phyloP scores from a whole-genome alignment of 1,284 basidiomycete genomes.

The Ganoderma multipileum region DNA sequence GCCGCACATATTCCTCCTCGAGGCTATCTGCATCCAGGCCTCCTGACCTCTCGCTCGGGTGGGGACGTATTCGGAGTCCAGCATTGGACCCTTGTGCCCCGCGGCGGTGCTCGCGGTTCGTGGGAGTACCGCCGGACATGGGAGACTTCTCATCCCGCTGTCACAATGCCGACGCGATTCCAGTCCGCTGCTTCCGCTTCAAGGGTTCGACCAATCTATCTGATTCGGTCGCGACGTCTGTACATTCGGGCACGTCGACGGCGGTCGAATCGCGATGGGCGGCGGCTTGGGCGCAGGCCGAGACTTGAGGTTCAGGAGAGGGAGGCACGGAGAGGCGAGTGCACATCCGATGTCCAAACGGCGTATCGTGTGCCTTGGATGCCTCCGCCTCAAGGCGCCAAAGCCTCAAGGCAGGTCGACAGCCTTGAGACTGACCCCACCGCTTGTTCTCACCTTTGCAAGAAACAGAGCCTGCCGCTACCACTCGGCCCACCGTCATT shows the following conservation, averaged over 20 bases:
- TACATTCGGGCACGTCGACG: not conserved
- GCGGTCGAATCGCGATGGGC: conserved; percentile 1
- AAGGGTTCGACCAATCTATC: conserved; percentile 14
- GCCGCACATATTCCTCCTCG: not conserved
- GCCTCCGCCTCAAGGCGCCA: not conserved
- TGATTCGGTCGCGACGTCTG: conserved; percentile 8
- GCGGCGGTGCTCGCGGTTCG: conserved; percentile 5
- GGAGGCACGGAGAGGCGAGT: not conserved
- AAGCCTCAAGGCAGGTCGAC: not conserved
- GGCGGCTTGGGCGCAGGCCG: not conserved
- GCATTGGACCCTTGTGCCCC: not conserved
- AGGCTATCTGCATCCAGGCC: not conserved
- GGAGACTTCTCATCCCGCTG: conserved; percentile 8
- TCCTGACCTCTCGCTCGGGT: not conserved
- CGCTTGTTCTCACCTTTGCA: not conserved
- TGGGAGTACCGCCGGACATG: conserved; percentile 6
- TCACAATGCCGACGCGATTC: conserved; percentile 8
- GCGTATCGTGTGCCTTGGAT: conserved; percentile 6
- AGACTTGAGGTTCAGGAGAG: not conserved
- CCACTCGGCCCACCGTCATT: not conserved
- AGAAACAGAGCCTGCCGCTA: not conserved
- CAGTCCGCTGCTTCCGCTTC: conserved; percentile 7
- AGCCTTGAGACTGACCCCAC: not conserved
- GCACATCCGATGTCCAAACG: not conserved
- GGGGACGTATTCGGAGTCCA: not conserved